Percentiles rank a stretch among this genome's conserved stretches.
phyloP scores from a whole-genome alignment of 2,329 filamentous ascomycete species.

The Blastomyces percursus region DNA sequence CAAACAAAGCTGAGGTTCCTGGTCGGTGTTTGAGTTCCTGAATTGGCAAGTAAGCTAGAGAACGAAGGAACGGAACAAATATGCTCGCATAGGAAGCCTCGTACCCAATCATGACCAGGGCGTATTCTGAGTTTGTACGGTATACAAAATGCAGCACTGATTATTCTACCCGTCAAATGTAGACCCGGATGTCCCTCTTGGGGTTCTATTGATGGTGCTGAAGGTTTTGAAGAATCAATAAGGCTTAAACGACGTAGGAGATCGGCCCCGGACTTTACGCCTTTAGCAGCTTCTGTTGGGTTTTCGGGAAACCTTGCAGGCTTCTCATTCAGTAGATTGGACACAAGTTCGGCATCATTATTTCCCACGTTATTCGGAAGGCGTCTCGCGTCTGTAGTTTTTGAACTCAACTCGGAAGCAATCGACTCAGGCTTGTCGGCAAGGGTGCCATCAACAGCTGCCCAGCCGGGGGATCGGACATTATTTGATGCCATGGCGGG shows the following conservation, averaged over 20 bases:
- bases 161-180: conserved; percentile 50
- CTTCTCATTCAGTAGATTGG: background rate
- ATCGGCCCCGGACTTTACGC: conserved; percentile 39
- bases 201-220: conserved; percentile 42
- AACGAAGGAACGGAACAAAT: background rate
- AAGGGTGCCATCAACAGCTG: background rate
- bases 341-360: background rate
- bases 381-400: background rate
- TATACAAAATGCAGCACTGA: conserved; percentile 53
- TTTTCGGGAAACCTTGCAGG: conserved; percentile 17
- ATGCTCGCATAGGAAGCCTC: conserved; percentile 16
- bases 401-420: background rate
- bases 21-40: conserved; percentile 66
- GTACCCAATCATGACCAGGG: conserved; percentile 46
- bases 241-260: conserved; percentile 45
- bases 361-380: background rate
- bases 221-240: conserved; percentile 27
- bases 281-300: conserved; percentile 34
- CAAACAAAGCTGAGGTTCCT: conserved; percentile 84
- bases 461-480: background rate
- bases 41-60: conserved; percentile 8
- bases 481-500: background rate
- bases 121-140: conserved; percentile 49
- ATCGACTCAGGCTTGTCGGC: background rate
- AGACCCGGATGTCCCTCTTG: conserved; percentile 45